These are phyloP conservation scores for Lentinula lateritia DNA, from an alignment of 768 basidiomycete genomes.

Conservation along the genomic window DNA sequence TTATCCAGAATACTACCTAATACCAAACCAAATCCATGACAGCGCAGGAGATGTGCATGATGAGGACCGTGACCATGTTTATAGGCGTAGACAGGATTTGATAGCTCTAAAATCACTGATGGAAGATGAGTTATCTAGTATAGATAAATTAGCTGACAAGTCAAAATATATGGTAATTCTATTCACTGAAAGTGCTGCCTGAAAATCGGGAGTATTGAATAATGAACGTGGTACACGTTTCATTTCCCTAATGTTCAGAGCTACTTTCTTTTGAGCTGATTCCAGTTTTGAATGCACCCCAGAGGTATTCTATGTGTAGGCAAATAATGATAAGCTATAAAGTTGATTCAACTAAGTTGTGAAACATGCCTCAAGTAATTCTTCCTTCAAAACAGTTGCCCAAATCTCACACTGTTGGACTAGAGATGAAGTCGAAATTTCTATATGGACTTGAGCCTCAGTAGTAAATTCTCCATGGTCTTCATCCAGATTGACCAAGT, in stretches of 20 bases:
- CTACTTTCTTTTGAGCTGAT: neutral
- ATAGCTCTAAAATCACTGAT: neutral
- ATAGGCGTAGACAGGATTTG: neutral
- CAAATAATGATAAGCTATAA: neutral
- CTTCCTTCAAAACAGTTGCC: too few species aligned
- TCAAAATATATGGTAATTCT: neutral
- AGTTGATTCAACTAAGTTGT: neutral
- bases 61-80: neutral
- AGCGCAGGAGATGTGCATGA: neutral
- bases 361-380: too few species aligned
- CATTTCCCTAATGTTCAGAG: neutral
- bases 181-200: neutral
- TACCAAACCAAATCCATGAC: neutral
- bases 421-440: neutral
- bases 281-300: neutral
- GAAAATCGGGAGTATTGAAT: neutral
- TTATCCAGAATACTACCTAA: neutral
- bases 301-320: neutral
- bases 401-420: too few species aligned
- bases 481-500: neutral
- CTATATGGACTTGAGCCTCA: neutral
- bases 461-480: neutral
- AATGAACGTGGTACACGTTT: neutral
- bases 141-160: neutral
- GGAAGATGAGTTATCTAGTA: neutral